Conservation (phyloP, 148 eudicot species). For the Oxyria digyna region DNA sequence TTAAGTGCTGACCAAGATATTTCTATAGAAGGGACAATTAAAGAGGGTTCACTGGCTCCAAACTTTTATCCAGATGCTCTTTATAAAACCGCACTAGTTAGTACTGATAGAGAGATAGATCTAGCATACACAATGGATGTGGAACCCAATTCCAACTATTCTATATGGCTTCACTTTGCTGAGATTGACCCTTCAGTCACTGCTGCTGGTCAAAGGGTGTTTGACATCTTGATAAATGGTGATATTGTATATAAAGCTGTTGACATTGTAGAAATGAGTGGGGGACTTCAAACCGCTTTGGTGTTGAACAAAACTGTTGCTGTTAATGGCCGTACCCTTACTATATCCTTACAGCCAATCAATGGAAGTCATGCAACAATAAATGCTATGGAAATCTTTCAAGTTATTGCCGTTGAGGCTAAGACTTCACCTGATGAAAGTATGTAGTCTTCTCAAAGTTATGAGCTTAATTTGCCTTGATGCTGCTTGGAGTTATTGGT, state of each 20-base stretch:
- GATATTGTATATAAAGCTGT: slow-evolving; percentile 49
- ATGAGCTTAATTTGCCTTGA: neutral
- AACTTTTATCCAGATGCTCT: slow-evolving; percentile 84
- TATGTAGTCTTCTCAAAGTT: slow-evolving; percentile 13
- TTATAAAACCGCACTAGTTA: slow-evolving; percentile 64
- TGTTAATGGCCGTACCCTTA: slow-evolving; percentile 70
- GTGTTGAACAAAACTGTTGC: slow-evolving; percentile 76
- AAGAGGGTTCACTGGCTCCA: slow-evolving; percentile 44
- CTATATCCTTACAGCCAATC: slow-evolving; percentile 47
- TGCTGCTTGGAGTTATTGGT: neutral
- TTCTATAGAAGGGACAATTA: slow-evolving; percentile 34
- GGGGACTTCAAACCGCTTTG: slow-evolving; percentile 55
- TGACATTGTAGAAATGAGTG: slow-evolving; percentile 67
- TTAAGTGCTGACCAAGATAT: slow-evolving; percentile 43
- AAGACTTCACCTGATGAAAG: slow-evolving; percentile 72
- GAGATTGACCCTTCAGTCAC: slow-evolving; percentile 83
- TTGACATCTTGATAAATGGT: slow-evolving; percentile 70
- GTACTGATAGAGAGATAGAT: slow-evolving; percentile 58
- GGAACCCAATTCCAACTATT: slow-evolving; percentile 83
- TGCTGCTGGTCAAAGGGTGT: slow-evolving; percentile 64
- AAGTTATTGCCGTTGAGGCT: slow-evolving; percentile 61
- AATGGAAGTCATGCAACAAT: slow-evolving; percentile 57
- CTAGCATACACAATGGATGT: slow-evolving; percentile 64
- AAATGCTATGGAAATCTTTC: slow-evolving; percentile 76
- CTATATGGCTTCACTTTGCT: slow-evolving; percentile 93